A percentile compares a stretch with the other conserved stretches of the same genome.
These are phyloP conservation scores for Starmera stellimalicola DNA, from an alignment of 1,139 yeast genomes.

Conservation along the genomic window DNA sequence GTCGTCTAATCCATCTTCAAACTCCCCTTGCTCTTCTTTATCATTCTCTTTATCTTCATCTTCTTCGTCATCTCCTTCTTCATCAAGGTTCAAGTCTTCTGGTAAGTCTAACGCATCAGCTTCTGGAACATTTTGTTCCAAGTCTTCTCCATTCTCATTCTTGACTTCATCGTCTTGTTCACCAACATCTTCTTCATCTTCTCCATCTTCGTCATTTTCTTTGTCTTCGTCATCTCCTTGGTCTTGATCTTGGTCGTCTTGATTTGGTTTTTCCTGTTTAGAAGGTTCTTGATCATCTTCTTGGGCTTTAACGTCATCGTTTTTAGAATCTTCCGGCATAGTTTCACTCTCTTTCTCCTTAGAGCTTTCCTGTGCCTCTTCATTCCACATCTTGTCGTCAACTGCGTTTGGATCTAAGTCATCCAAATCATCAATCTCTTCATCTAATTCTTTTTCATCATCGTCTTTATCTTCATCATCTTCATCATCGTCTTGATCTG, in stretches of 20 bases:
- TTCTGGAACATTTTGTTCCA: slow-evolving; percentile 70
- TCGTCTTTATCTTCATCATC: slow-evolving; percentile 44
- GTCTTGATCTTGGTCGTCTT: slow-evolving; percentile 33
- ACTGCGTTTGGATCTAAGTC: slow-evolving; percentile 90
- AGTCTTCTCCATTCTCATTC: slow-evolving; percentile 61
- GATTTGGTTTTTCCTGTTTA: slow-evolving; percentile 29
- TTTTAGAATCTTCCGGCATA: slow-evolving; percentile 47
- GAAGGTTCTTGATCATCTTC: slow-evolving; percentile 36
- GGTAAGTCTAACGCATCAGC: slow-evolving; percentile 76
- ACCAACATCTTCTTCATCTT: slow-evolving; percentile 58
- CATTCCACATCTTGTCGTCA: slow-evolving; percentile 99
- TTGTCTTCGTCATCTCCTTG: slow-evolving; percentile 55
- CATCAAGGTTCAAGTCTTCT: slow-evolving; percentile 77
- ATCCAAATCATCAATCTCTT: slow-evolving; percentile 83
- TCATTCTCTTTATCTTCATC: slow-evolving; percentile 29
- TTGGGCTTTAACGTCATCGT: slow-evolving; percentile 58
- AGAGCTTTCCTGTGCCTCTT: slow-evolving; percentile 66
- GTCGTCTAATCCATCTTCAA: slow-evolving; percentile 20
- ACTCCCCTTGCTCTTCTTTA: slow-evolving; percentile 16
- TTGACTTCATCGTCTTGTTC: slow-evolving; percentile 73
- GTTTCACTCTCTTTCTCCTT: slow-evolving; percentile 68
- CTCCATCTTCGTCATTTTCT: slow-evolving; percentile 47
- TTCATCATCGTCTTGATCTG: slow-evolving; percentile 60
- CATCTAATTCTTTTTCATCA: slow-evolving; percentile 58
- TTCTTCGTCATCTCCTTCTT: slow-evolving; percentile 50